Evolutionary conservation across 805 yeast genomes (phyloP).

Genomic region (Wickerhamomyces subpelliculosus): DNA sequence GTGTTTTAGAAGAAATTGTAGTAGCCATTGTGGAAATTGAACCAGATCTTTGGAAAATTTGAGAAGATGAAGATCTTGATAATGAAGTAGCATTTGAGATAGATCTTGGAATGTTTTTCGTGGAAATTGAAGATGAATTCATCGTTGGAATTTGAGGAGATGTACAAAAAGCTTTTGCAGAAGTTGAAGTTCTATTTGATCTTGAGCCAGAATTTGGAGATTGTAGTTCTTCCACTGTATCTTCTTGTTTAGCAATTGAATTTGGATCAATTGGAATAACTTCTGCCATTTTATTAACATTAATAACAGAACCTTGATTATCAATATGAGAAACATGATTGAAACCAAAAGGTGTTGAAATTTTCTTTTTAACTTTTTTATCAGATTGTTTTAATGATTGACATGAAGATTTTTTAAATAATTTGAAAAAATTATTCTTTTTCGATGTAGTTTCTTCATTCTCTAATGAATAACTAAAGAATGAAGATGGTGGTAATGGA

Average conservation of each 20-base stretch:
- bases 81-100: slow-evolving; percentile 15
- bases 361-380: slow-evolving; percentile 12
- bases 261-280: not conserved
- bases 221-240: not conserved
- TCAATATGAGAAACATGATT: slow-evolving; percentile 35
- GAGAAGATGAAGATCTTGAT: slow-evolving; percentile 1
- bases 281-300: not conserved
- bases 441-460: slow-evolving; percentile 2
- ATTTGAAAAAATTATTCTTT: slow-evolving; percentile 22
- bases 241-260: not conserved
- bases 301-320: slow-evolving; percentile 7
- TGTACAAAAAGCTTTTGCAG: slow-evolving; percentile 9
- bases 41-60: slow-evolving; percentile 12
- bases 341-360: slow-evolving; percentile 33
- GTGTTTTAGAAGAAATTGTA: slow-evolving; percentile 9
- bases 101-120: slow-evolving; percentile 10
- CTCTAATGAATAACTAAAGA: slow-evolving; percentile 8
- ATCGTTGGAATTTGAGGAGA: slow-evolving; percentile 4
- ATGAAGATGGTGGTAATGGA: slow-evolving; percentile 25
- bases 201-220: not conserved
- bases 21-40: slow-evolving; percentile 21
- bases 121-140: not conserved
- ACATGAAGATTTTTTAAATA: slow-evolving; percentile 23
- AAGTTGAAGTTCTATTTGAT: not conserved
- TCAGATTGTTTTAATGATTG: slow-evolving; percentile 4